phyloP scores from a whole-genome alignment of 305 asterid genomes.

The Salvia sclarea region DNA sequence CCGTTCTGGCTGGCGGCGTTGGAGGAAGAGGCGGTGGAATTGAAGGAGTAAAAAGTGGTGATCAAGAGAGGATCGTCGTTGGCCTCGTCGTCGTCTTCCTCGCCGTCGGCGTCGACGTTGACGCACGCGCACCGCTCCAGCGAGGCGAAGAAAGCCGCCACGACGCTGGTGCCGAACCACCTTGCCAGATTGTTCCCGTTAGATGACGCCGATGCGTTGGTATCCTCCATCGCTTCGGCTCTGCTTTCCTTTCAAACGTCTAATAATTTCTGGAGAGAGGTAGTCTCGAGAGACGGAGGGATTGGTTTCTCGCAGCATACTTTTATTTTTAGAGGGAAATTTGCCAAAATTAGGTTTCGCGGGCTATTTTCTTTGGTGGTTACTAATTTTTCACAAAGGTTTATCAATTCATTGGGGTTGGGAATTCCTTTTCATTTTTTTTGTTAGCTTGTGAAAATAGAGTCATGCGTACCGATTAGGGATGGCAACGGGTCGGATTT shows the following conservation, averaged over 20 bases:
- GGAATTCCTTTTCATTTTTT: no score
- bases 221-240: constrained; percentile 50
- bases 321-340: neutral
- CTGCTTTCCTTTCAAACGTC: neutral
- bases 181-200: constrained; percentile 65
- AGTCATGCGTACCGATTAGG: no score
- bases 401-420: neutral
- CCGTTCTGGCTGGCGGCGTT: constrained; percentile 25
- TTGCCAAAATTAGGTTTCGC: constrained; percentile 7
- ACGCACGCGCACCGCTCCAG: constrained; percentile 86
- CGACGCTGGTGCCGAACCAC: constrained; percentile 82
- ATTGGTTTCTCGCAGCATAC: neutral
- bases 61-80: constrained; percentile 76
- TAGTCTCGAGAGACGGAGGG: neutral
- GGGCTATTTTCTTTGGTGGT: neutral
- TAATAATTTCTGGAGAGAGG: constrained; percentile 7
- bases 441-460: no score
- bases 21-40: constrained; percentile 38
- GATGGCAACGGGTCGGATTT: no score
- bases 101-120: constrained; percentile 81
- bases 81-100: constrained; percentile 73
- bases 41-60: constrained; percentile 45
- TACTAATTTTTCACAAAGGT: neutral
- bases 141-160: constrained; percentile 85
- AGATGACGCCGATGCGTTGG: constrained; percentile 40